Conservation (phyloP, 768 basidiomycete species). For the Mycena olivaceomarginata region DNA sequence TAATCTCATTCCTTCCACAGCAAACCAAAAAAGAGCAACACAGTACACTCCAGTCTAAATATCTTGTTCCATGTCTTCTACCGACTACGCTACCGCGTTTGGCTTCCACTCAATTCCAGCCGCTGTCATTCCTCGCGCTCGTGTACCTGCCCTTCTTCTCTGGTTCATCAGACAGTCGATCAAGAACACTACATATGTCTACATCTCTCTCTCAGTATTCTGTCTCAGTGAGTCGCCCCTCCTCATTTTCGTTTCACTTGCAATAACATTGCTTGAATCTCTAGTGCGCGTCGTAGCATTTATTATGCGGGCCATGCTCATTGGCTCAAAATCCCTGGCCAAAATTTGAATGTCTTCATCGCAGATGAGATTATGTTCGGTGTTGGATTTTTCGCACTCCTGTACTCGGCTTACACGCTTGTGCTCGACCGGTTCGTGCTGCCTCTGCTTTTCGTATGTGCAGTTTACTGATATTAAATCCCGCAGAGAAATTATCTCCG, state of each 20-base stretch:
- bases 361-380: slow-evolving; percentile 62
- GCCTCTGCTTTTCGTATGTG: neutral
- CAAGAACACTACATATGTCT: slow-evolving; percentile 56
- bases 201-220: slow-evolving; percentile 58
- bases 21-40: no score
- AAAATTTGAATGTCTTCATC: slow-evolving; percentile 57
- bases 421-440: slow-evolving; percentile 61
- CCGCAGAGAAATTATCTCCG: slow-evolving; percentile 47
- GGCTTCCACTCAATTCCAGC: slow-evolving; percentile 60
- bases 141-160: slow-evolving; percentile 56
- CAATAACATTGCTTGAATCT: neutral
- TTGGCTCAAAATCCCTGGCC: slow-evolving; percentile 51
- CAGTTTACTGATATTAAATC: neutral
- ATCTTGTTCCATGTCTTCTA: slow-evolving; percentile 17
- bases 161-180: slow-evolving; percentile 58
- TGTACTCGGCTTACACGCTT: slow-evolving; percentile 64
- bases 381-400: slow-evolving; percentile 64
- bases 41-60: neutral
- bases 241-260: slow-evolving; percentile 38
- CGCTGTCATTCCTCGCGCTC: slow-evolving; percentile 59
- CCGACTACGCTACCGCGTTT: slow-evolving; percentile 55
- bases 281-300: slow-evolving; percentile 65
- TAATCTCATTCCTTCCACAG: no score
- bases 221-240: slow-evolving; percentile 57
- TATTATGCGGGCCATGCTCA: slow-evolving; percentile 59